Evolutionary conservation across 108 stramenopile genomes (phyloP).

Genomic region (Cyclotella choctawhatcheeana): DNA sequence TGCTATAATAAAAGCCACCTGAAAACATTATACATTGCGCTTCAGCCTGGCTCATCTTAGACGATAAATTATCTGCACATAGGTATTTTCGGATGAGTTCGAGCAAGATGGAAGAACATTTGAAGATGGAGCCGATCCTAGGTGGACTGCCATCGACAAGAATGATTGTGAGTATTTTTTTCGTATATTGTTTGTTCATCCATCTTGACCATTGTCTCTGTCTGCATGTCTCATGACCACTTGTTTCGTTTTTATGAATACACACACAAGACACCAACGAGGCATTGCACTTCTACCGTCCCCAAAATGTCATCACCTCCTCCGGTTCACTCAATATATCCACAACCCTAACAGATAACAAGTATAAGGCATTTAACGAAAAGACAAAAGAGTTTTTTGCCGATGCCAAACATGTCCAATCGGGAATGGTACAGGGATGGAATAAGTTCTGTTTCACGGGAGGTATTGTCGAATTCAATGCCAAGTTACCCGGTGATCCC

Average conservation of each 20-base stretch:
- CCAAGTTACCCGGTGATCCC: conserved; percentile 82
- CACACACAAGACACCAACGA: conserved; percentile 75
- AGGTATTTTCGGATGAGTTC: conserved; percentile 96
- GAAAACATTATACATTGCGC: no score
- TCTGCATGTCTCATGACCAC: no score
- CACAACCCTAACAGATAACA: conserved; percentile 67
- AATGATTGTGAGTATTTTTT: conserved; percentile 64
- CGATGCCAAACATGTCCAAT: conserved; percentile 79
- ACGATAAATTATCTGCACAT: conserved; percentile 16
- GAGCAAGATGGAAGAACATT: conserved; percentile 87
- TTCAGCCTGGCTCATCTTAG: no score
- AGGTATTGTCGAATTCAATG: conserved; percentile 87
- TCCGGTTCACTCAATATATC: conserved; percentile 77
- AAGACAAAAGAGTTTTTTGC: conserved; percentile 73
- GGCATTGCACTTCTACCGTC: conserved; percentile 84
- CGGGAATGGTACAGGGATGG: conserved; percentile 91
- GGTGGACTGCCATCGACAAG: conserved; percentile 95
- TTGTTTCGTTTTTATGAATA: no score
- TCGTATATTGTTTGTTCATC: background rate
- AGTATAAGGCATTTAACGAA: conserved; percentile 84
- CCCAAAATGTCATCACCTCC: conserved; percentile 70
- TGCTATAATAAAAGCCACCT: background rate
- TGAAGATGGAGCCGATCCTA: conserved; percentile 92
- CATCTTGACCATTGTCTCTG: background rate
- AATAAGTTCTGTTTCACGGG: conserved; percentile 94